These are phyloP conservation scores for Lasiosphaeria hispida DNA, from an alignment of 495 filamentous ascomycete genomes.

Conservation along the genomic window DNA sequence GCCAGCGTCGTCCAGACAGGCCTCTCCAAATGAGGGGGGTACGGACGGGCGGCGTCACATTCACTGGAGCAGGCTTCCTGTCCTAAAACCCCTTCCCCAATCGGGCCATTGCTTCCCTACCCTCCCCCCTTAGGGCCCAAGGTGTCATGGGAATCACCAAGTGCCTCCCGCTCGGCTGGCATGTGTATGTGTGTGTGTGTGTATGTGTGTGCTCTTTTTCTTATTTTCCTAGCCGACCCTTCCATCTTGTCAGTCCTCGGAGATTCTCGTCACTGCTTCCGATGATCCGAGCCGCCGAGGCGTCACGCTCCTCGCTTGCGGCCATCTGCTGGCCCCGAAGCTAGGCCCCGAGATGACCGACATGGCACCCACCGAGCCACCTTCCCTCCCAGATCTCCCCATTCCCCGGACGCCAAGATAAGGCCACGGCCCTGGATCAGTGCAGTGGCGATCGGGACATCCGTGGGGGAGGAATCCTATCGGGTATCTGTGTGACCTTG, in stretches of 20 bases:
- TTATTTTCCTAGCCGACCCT: not conserved
- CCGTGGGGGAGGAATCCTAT: slow-evolving; percentile 25
- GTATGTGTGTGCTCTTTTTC: not conserved
- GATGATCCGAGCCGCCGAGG: slow-evolving; percentile 8
- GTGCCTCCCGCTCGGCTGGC: not conserved
- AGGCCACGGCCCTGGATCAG: slow-evolving; percentile 10
- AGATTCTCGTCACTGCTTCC: slow-evolving; percentile 2
- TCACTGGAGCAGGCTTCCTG: not conserved
- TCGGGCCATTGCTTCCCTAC: slow-evolving; percentile 2
- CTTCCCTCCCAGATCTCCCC: slow-evolving; percentile 4
- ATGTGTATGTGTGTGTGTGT: not conserved
- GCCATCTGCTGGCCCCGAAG: slow-evolving; percentile 11
- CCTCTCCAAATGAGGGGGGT: not conserved
- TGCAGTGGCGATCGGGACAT: slow-evolving; percentile 23
- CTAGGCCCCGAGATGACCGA: slow-evolving; percentile 14
- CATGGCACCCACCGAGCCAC: not conserved
- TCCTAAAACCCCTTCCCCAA: slow-evolving; percentile 6
- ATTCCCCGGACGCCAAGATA: slow-evolving; percentile 7
- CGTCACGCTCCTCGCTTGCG: slow-evolving; percentile 9
- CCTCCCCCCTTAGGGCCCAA: too few species aligned
- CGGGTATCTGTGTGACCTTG: slow-evolving; percentile 23
- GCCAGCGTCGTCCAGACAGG: not conserved
- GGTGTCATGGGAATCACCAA: too few species aligned
- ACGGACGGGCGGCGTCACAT: not conserved
- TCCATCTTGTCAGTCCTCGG: not conserved